phyloP scores from a whole-genome alignment of 176 grass and related monocot species.

The Oryza coarctata region DNA sequence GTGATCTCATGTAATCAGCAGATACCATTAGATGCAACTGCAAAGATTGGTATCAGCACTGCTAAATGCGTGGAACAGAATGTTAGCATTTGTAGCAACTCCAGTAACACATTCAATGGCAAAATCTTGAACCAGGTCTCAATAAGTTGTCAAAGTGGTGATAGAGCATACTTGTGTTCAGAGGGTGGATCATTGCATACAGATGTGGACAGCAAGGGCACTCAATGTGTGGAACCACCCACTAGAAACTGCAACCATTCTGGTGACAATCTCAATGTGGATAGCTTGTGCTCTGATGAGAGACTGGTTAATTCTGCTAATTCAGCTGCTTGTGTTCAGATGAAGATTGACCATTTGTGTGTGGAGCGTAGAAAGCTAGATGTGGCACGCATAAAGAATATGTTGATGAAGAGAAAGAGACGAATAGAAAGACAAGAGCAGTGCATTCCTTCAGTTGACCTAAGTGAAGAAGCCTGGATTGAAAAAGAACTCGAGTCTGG shows the following conservation, averaged over 20 bases:
- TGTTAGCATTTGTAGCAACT: slow-evolving; percentile 3
- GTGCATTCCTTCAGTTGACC: slow-evolving; percentile 24
- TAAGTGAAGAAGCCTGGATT: slow-evolving; percentile 48
- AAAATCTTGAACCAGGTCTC: slow-evolving; percentile 6
- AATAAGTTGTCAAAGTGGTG: not conserved
- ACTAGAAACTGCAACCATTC: not conserved
- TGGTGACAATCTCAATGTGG: slow-evolving; percentile 3
- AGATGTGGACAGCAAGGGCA: slow-evolving; percentile 16
- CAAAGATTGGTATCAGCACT: not conserved
- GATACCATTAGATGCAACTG: slow-evolving; percentile 11
- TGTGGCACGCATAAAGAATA: slow-evolving; percentile 28
- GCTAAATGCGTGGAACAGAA: slow-evolving; percentile 15
- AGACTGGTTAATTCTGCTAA: not conserved
- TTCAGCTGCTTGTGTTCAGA: slow-evolving; percentile 1
- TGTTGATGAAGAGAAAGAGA: slow-evolving; percentile 44
- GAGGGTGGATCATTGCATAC: not conserved
- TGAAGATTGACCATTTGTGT: slow-evolving; percentile 17
- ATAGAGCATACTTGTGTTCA: not conserved
- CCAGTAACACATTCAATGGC: slow-evolving; percentile 16
- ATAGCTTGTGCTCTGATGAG: slow-evolving; percentile 27
- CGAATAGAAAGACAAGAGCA: slow-evolving; percentile 13
- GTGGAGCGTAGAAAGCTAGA: slow-evolving; percentile 36
- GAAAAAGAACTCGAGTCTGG: slow-evolving; percentile 44
- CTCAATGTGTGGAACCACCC: not conserved
- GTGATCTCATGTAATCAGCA: slow-evolving; percentile 13